Evolutionary conservation across 2,329 filamentous ascomycete species (phyloP), one percentile per base, ranked within the genome.

Genomic region (Stachybotrys chlorohalonatus): DNA sequence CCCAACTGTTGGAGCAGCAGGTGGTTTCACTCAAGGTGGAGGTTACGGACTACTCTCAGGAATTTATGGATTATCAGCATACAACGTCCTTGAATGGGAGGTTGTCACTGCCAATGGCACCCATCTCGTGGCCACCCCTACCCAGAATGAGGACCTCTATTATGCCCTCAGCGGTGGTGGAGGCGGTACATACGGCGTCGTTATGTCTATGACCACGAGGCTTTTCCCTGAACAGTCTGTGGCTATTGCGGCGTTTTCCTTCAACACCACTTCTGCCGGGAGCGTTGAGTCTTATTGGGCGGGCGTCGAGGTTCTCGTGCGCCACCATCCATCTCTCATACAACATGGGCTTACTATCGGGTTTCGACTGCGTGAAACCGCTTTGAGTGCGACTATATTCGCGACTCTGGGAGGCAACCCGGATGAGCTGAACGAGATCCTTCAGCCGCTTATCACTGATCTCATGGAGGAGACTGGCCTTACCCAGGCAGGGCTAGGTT

Each of bases 21-120:
- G 77, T 11, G 77, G 77, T 7, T 80, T 75, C 57, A 70, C 64
- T 2, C 73, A 77, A 58, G 76, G 75, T 5, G 77, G 74, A 8
- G 77, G 77, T 0, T 76, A 80, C 59, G 71, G 68, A 2, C 62
- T 71, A 1, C 64, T 80, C 3, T 61, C 64, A 3, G 72, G 72
- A 0, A 63, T 64, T 11, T 74, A 74, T 45, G 78, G 78, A 1
- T 62, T 81, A 3, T 77, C 62, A 3, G 77, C 76, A 1, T 78
- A 81, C 57, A 73, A 80, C 54, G 70, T 73, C 0, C 63, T 81
- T 5, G 67, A 75, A 53, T 73, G 67, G 64, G 66, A 75, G 47
- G 72, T 76, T 5, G 66, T 81, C 7, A 75, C 73, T n/a, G 74
- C 70, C 0, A 59, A 65, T 24, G 78, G 78, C 1, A 52, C 65